Conservation (phyloP, 331 rosid genomes). For the Pyracantha coccinea region DNA sequence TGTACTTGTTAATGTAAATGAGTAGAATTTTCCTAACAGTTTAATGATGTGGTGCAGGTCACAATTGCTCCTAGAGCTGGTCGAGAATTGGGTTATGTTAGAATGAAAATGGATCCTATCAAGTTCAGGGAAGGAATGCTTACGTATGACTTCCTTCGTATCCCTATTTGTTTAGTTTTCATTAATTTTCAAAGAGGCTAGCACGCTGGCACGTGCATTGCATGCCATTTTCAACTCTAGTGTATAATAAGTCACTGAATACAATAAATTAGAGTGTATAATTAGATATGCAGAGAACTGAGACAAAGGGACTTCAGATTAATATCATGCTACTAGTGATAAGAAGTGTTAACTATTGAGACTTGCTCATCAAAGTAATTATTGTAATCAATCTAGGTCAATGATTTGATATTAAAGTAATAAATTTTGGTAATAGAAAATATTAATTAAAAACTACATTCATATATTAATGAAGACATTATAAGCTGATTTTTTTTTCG, state of each 20-base stretch:
- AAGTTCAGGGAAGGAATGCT: conserved; percentile 77
- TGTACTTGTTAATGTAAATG: neutral
- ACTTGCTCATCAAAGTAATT: neutral
- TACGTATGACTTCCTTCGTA: conserved; percentile 49
- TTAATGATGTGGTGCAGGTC: conserved; percentile 48
- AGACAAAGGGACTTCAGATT: neutral
- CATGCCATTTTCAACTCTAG: neutral
- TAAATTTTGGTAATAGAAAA: neutral
- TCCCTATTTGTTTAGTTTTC: neutral
- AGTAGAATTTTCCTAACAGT: neutral
- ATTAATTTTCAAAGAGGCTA: neutral
- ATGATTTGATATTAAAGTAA: neutral
- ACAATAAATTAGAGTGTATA: neutral
- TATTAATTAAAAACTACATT: neutral
- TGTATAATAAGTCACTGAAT: neutral
- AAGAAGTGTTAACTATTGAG: neutral
- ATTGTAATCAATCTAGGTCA: neutral
- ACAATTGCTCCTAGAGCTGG: conserved; percentile 99
- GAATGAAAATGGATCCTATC: conserved; percentile 79
- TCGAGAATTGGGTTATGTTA: conserved; percentile 92
- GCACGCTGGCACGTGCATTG: neutral
- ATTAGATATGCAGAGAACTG: neutral
- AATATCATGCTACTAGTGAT: neutral
- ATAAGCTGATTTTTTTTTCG: too few relatives aligned
- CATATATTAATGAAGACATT: neutral